These are phyloP conservation scores for Cytospora piceicola DNA, from an alignment of 2,329 filamentous ascomycete species.

Conservation along the genomic window DNA sequence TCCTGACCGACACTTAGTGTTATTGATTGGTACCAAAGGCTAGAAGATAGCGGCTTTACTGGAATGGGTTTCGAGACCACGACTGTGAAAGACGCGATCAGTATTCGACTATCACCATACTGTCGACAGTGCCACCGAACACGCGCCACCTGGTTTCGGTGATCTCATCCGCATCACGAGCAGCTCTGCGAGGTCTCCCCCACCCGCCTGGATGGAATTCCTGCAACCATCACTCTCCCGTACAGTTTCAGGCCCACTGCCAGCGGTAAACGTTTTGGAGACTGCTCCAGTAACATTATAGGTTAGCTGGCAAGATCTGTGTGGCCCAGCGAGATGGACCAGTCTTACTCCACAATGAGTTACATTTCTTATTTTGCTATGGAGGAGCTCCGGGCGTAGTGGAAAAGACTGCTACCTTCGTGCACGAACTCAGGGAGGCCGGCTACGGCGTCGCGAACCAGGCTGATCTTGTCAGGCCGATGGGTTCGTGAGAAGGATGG, in stretches of 20 bases:
- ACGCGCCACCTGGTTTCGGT: slow-evolving; percentile 17
- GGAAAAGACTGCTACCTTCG: slow-evolving; percentile 27
- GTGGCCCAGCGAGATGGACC: slow-evolving; percentile 36
- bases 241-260: not conserved
- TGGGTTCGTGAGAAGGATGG: slow-evolving; percentile 32
- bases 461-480: slow-evolving; percentile 35
- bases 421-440: slow-evolving; percentile 32
- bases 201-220: not conserved
- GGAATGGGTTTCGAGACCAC: slow-evolving; percentile 3
- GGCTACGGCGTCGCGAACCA: slow-evolving; percentile 39
- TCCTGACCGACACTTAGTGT: not conserved
- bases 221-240: not conserved
- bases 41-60: slow-evolving; percentile 6
- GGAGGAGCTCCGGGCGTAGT: slow-evolving; percentile 35
- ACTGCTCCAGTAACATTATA: not conserved
- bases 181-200: not conserved
- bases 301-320: slow-evolving; percentile 14
- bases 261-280: not conserved
- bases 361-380: slow-evolving; percentile 37
- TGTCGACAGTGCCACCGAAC: slow-evolving; percentile 10
- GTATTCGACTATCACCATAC: not conserved
- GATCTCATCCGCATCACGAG: not conserved
- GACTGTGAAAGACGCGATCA: slow-evolving; percentile 2
- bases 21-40: not conserved
- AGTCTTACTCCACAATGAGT: slow-evolving; percentile 38